A percentile compares a stretch with the other conserved stretches of the same genome.
Conservation (phyloP, 352 stramenopile species). For the Globisporangium polare region DNA sequence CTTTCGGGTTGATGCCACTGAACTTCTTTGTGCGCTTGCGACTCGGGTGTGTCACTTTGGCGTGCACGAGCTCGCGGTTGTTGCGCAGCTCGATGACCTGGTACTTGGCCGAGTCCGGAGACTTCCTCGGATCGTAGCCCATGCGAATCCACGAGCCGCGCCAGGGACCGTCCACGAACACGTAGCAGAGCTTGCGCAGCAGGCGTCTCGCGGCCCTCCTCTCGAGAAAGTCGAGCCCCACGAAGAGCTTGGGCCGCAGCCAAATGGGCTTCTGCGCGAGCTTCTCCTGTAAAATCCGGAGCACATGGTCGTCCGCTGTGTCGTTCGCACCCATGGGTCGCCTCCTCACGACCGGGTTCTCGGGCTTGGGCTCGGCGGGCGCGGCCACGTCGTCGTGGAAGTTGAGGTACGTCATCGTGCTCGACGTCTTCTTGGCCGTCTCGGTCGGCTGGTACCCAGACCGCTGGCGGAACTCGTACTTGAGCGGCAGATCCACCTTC, state of each 20-base stretch:
- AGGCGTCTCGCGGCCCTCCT: slow-evolving; percentile 55
- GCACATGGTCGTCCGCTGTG: slow-evolving; percentile 57
- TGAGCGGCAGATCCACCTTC: slow-evolving; percentile 75
- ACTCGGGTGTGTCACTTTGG: slow-evolving; percentile 65
- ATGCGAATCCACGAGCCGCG: slow-evolving; percentile 79
- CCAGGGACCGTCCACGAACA: slow-evolving; percentile 82
- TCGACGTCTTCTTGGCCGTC: slow-evolving; percentile 59
- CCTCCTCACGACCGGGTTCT: slow-evolving; percentile 42
- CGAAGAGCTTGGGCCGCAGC: slow-evolving; percentile 68
- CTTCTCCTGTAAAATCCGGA: slow-evolving; percentile 49
- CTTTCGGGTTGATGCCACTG: slow-evolving; percentile 51
- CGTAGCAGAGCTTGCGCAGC: slow-evolving; percentile 73
- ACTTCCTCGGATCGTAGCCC: slow-evolving; percentile 65
- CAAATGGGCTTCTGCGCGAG: slow-evolving; percentile 68
- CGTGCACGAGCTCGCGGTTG: slow-evolving; percentile 76
- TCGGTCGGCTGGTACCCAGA: slow-evolving; percentile 66
- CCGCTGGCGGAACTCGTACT: slow-evolving; percentile 81
- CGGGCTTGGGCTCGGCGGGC: slow-evolving; percentile 42
- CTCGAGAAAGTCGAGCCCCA: slow-evolving; percentile 56
- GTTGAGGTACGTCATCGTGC: slow-evolving; percentile 75
- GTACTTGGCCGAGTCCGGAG: slow-evolving; percentile 44
- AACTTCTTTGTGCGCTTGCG: slow-evolving; percentile 72
- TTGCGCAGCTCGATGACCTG: slow-evolving; percentile 81
- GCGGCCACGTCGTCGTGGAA: slow-evolving; percentile 63
- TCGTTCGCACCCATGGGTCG: slow-evolving; percentile 54